Evolutionary conservation across 306 rosid genomes (phyloP), one percentile per base, ranked within the genome.

Genomic region (Cajanus cajan): DNA sequence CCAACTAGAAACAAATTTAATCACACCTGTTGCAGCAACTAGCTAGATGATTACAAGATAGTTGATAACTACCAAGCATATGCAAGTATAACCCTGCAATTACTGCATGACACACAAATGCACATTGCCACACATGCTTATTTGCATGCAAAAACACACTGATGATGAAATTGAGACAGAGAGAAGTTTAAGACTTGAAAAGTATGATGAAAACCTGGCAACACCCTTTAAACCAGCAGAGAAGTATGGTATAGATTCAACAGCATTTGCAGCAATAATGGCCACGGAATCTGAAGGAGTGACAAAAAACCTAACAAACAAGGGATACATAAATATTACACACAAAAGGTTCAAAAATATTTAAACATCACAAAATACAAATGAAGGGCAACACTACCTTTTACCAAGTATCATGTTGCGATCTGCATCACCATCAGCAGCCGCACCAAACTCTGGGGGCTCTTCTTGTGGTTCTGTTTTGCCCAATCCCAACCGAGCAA

Each of bases 351-450:
- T 25, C 43, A 28, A 85, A 28, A 44, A 74, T 16, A 78, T 68
- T 69, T 21, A 43, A 68, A 62, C 43, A 31, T 37, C 48, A 70
- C n/a, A 45, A 24, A 31, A 25, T 41, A 70, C n/a, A 45, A 62
- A 58, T 36, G 12, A 44, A 66, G 16, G 39, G 55, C 47, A 22
- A 45, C 54, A 62, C 39, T 84, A 96, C 99, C 99, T 96, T 93
- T 93, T 96, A 36, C 99, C 99, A 28, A 96, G 98, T 86, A 96
- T 55, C 99, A 95, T 95, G 88, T 95, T 95, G 52, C 98, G 99
- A 84, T 96, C 99, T 44, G 99, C 99, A 84, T 96, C 99, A 84
- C 99, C 99, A 84, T 96, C 99, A 80, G 98, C 90, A 83, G 99
- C 99, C 76, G 96, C 99, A 83, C 99, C 99, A 82, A 96, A 96